phyloP scores from a whole-genome alignment of 768 basidiomycete species.

The Boletus speciosus region DNA sequence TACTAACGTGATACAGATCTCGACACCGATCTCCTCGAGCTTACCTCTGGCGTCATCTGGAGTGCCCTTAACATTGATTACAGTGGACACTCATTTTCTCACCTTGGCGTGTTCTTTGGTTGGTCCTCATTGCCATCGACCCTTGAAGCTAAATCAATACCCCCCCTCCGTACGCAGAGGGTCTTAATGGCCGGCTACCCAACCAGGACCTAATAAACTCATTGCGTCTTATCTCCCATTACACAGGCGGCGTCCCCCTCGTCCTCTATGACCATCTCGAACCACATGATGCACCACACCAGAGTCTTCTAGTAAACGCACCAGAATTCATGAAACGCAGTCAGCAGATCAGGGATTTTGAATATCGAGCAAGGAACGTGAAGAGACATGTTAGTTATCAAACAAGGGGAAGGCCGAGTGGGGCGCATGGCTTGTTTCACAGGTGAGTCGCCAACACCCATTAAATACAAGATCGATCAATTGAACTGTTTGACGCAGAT shows the following conservation, averaged over 20 bases:
- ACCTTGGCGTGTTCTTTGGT: slow-evolving; percentile 96
- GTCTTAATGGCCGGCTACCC: slow-evolving; percentile 89
- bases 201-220: slow-evolving; percentile 96
- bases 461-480: background rate
- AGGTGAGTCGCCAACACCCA: slow-evolving; percentile 46
- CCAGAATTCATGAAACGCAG: slow-evolving; percentile 43
- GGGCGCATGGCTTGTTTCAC: slow-evolving; percentile 87
- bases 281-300: slow-evolving; percentile 37
- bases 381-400: slow-evolving; percentile 69
- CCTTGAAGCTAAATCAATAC: background rate
- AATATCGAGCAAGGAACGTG: slow-evolving; percentile 62
- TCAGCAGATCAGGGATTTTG: slow-evolving; percentile 47
- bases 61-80: slow-evolving; percentile 93
- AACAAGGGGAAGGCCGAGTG: slow-evolving; percentile 76
- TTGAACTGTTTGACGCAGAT: slow-evolving; percentile 44
- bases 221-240: slow-evolving; percentile 64
- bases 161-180: slow-evolving; percentile 54
- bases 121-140: slow-evolving; percentile 18
- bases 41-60: slow-evolving; percentile 90
- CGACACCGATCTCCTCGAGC: slow-evolving; percentile 53
- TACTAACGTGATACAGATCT: slow-evolving; percentile 47
- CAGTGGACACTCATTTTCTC: slow-evolving; percentile 94
- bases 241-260: slow-evolving; percentile 73
- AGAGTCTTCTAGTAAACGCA: slow-evolving; percentile 40
- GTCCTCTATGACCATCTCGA: slow-evolving; percentile 78